Conservation (phyloP, 108 stramenopile genomes). For the Skeletonema marinoi region DNA sequence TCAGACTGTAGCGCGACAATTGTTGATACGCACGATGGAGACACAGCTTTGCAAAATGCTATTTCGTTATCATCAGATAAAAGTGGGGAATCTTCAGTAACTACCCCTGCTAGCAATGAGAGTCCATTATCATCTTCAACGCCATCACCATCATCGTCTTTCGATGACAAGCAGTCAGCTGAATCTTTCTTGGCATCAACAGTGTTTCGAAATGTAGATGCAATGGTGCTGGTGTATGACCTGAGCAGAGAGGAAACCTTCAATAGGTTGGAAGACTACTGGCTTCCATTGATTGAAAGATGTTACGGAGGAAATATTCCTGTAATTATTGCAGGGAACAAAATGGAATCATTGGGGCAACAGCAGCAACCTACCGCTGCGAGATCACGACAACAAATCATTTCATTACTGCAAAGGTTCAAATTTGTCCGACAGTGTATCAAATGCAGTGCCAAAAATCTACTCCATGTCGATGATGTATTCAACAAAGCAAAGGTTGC, state of each 20-base stretch:
- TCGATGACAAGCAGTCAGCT: constrained; percentile 8
- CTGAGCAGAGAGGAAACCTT: constrained; percentile 78
- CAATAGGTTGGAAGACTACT: constrained; percentile 73
- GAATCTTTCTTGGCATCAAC: constrained; percentile 13
- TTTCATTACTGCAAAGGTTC: constrained; percentile 75
- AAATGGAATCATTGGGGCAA: constrained; percentile 69
- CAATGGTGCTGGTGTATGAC: constrained; percentile 81
- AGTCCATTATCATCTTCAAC: constrained; percentile 1
- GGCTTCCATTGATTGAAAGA: constrained; percentile 82
- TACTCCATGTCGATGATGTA: constrained; percentile 77
- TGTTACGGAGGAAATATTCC: constrained; percentile 80
- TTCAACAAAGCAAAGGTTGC: constrained; percentile 80
- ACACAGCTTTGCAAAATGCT: constrained; percentile 63
- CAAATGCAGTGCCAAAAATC: constrained; percentile 83
- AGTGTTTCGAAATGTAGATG: constrained; percentile 61
- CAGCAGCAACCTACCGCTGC: constrained; percentile 43
- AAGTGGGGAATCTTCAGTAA: neutral
- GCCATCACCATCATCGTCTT: neutral
- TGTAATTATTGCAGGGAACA: constrained; percentile 85
- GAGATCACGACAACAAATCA: constrained; percentile 78
- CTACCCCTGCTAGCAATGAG: neutral
- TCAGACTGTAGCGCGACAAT: constrained; percentile 72
- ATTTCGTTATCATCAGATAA: constrained; percentile 19
- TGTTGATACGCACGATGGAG: constrained; percentile 82
- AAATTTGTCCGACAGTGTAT: constrained; percentile 85